Percentiles rank a stretch among this genome's conserved stretches.
Evolutionary conservation across 2,329 filamentous ascomycete genomes (phyloP).

Genomic region (Fusarium sp.): DNA sequence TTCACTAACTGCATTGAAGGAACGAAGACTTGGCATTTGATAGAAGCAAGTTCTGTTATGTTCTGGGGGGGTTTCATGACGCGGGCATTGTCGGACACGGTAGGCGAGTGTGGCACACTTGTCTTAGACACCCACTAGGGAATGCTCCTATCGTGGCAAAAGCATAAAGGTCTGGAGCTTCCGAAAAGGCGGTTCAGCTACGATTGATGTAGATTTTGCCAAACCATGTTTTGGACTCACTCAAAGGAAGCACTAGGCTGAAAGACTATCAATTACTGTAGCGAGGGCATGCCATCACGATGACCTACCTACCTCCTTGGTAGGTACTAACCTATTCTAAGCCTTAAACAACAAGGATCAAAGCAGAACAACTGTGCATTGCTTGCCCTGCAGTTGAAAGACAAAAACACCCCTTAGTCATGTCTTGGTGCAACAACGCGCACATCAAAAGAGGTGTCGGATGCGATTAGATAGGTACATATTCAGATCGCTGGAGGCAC

Average conservation of each 20-base stretch:
- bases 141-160: conserved; percentile 35
- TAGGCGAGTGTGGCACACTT: conserved; percentile 41
- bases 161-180: conserved; percentile 35
- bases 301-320: too few relatives aligned
- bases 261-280: neutral
- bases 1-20: neutral
- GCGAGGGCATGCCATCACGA: neutral
- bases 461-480: conserved; percentile 32
- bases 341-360: neutral
- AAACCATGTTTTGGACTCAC: conserved; percentile 8
- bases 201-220: neutral
- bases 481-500: conserved; percentile 16
- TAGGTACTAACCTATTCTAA: neutral
- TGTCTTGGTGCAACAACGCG: conserved; percentile 17
- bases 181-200: conserved; percentile 21
- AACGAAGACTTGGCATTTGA: neutral
- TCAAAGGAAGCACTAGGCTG: neutral
- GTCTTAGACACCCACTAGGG: conserved; percentile 37
- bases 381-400: conserved; percentile 5
- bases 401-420: conserved; percentile 28
- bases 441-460: conserved; percentile 38
- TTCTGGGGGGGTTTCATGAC: conserved; percentile 41
- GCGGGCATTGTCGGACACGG: conserved; percentile 40
- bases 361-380: conserved; percentile 2
- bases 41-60: conserved; percentile 10